Evolutionary conservation across 2,329 filamentous ascomycete genomes (phyloP), one percentile per base, ranked within the genome.

Genomic region (Claviceps cyperi): DNA sequence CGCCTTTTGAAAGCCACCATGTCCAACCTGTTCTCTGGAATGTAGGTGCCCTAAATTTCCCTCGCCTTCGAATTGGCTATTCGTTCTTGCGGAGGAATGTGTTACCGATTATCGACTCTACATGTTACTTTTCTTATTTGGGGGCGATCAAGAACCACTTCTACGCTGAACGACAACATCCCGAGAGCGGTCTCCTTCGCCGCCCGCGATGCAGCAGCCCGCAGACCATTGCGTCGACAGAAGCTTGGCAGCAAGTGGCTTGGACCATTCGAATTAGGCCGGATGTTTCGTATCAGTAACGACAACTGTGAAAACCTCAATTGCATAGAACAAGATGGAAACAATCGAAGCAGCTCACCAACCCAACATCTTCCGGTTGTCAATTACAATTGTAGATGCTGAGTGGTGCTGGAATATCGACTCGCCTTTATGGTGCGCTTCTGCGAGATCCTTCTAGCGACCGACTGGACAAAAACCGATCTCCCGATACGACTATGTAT

Each of bases 21-120:
- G 75, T 78, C 76, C 58, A 78, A 77, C 67, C 67, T 79, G 59
- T 78, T 79, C 63, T 78, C 75, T 60, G 75, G 76, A 66, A 78
- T 79, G 76, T 79, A 69, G 75, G 76, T 76, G 54, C 50, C 53
- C 49, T 50, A 40, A 49, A 19, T 35, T 50, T 19, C n/a, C 2
- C 1, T 38, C 2, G 17, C 8, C 36, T 13, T 13, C 4, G 22
- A 22, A 24, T 24, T 36, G 39, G 19, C 9, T 6, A 17, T 17
- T 14, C 19, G 7, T 14, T 3, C n/a, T 15, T 37, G 14, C 9
- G 17, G 37, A 17, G 15, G 2, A 37, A 24, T 21, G 13, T 36
- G 24, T 35, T 6, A 13, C 21, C 43, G 9, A 46, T 9, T n/a
- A 2, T 38, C n/a, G 9, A n/a, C 14, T 44, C 8, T 44, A 17